phyloP scores from a whole-genome alignment of 2,329 filamentous ascomycete species.

The Beauveria sp. region DNA sequence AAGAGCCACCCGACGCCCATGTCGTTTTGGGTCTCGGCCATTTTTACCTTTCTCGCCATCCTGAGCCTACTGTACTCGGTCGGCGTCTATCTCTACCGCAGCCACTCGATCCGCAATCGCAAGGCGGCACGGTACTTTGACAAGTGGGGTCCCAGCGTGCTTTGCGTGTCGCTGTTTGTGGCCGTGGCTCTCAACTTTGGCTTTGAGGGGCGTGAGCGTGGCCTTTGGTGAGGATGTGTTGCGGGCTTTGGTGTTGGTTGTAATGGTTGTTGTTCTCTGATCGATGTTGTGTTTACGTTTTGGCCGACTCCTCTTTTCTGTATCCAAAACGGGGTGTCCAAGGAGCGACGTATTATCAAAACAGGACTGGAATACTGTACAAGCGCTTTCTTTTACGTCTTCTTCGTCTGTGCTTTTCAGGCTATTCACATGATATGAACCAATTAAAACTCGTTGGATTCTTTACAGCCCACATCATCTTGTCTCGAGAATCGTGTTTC shows the following conservation, averaged over 20 bases:
- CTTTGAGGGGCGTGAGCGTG: slow-evolving; percentile 59
- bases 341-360: neutral
- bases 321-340: neutral
- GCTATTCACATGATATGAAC: neutral
- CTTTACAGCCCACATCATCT: too few species aligned
- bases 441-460: neutral
- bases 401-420: neutral
- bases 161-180: slow-evolving; percentile 66
- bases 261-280: neutral
- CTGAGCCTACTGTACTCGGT: slow-evolving; percentile 76
- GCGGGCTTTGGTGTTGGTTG: neutral
- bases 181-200: slow-evolving; percentile 76
- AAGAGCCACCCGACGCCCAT: slow-evolving; percentile 48
- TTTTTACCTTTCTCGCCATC: slow-evolving; percentile 77
- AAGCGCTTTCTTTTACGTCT: neutral
- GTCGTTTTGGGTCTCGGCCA: slow-evolving; percentile 62
- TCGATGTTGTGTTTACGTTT: neutral
- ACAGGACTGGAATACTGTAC: neutral
- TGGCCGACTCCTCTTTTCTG: neutral
- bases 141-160: slow-evolving; percentile 69
- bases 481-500: neutral
- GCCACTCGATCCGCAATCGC: slow-evolving; percentile 73
- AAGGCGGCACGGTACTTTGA: slow-evolving; percentile 90
- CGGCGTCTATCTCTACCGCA: slow-evolving; percentile 79
- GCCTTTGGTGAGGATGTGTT: slow-evolving; percentile 36